These are phyloP conservation scores for Sporobolomyces phaffii DNA, from an alignment of 768 basidiomycete species.

Conservation along the genomic window DNA sequence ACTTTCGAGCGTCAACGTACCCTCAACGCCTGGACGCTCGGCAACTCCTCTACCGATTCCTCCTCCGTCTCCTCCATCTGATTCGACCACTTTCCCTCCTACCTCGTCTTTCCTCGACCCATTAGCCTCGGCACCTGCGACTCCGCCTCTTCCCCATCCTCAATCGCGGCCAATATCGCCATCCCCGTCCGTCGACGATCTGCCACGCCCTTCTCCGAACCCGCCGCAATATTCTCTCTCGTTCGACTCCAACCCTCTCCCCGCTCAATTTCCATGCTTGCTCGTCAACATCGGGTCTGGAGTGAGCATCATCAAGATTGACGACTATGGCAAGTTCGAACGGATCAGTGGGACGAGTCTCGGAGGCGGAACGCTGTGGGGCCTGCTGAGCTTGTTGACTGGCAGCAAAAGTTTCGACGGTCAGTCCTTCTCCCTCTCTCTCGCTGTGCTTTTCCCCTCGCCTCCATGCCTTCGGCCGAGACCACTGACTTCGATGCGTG, in stretches of 20 bases:
- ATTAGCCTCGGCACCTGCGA: background rate
- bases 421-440: constrained; percentile 54
- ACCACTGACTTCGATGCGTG: too few species aligned
- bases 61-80: background rate
- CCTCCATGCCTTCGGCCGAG: too few species aligned
- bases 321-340: constrained; percentile 90
- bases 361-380: constrained; percentile 97
- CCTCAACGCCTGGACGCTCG: constrained; percentile 14
- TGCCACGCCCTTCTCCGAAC: constrained; percentile 82
- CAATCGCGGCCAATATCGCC: background rate
- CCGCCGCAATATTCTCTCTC: constrained; percentile 83
- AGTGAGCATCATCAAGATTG: constrained; percentile 94
- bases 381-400: constrained; percentile 86
- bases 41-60: constrained; percentile 20
- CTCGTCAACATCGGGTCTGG: constrained; percentile 98
- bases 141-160: background rate
- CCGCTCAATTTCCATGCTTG: constrained; percentile 80
- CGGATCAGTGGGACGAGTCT: constrained; percentile 94
- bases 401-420: constrained; percentile 93
- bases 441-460: background rate
- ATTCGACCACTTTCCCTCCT: background rate
- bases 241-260: constrained; percentile 73
- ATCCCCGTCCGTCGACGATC: constrained; percentile 42
- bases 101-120: background rate
- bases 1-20: constrained; percentile 27